These are phyloP conservation scores for Carallia brachiata DNA, from an alignment of 345 rosid genomes.

Conservation along the genomic window DNA sequence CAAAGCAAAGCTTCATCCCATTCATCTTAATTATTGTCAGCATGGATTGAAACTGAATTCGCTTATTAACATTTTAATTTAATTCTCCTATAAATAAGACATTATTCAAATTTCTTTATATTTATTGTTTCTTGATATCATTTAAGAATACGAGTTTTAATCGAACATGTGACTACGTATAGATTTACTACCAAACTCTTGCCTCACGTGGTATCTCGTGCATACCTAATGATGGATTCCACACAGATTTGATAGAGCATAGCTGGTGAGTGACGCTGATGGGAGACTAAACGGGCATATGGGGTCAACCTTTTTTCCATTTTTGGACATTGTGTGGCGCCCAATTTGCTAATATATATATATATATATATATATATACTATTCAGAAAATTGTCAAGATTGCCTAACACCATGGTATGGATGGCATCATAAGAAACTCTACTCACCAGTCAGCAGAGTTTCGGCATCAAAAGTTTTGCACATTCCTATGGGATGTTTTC, in stretches of 20 bases:
- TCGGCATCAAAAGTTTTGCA: no score
- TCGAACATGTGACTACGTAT: no score
- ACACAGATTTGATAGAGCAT: constrained; percentile 17
- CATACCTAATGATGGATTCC: neutral
- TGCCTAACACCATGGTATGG: neutral
- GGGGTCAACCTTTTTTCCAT: constrained; percentile 13
- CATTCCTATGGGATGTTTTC: no score
- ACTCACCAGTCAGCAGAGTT: neutral
- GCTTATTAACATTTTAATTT: no score
- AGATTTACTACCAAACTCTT: neutral
- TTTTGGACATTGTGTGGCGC: constrained; percentile 14
- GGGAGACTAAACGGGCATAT: constrained; percentile 7
- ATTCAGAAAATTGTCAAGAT: neutral
- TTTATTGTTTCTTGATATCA: no score
- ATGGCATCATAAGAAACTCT: neutral
- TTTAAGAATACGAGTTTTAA: no score
- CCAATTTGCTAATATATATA: neutral
- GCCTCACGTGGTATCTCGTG: neutral
- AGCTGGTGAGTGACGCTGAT: constrained; percentile 28
- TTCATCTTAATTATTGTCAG: no score
- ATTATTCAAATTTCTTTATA: no score
- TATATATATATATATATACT: no score
- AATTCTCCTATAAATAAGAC: no score
- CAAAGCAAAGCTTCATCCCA: no score
- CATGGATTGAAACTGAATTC: no score